phyloP scores from a whole-genome alignment of 306 rosid genomes.

The Cucurbita maxima region DNA sequence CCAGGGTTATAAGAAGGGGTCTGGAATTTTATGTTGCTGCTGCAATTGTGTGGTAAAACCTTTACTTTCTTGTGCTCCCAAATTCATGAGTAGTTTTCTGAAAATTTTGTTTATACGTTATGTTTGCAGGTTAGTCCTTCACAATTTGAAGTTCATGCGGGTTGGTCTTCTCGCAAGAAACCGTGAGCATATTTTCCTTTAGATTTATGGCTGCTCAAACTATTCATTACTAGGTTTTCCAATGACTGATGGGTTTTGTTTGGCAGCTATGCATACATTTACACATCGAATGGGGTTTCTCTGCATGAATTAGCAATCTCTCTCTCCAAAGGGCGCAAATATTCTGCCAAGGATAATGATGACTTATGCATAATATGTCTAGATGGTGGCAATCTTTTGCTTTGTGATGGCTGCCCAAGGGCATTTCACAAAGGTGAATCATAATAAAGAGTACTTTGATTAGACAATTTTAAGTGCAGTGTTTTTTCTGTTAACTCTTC shows the following conservation, averaged over 20 bases:
- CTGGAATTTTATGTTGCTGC: constrained; percentile 83
- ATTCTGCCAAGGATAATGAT: constrained; percentile 73
- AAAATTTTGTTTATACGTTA: constrained; percentile 8
- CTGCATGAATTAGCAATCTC: constrained; percentile 85
- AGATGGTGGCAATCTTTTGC: constrained; percentile 92
- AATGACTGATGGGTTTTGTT: constrained; percentile 15
- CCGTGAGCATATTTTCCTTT: constrained; percentile 54
- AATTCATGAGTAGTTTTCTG: not conserved
- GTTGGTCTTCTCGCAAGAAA: constrained; percentile 89
- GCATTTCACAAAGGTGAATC: constrained; percentile 88
- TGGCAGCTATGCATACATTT: constrained; percentile 89
- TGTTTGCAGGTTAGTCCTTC: constrained; percentile 88
- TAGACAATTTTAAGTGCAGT: not conserved
- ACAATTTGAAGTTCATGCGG: constrained; percentile 94
- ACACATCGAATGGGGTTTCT: constrained; percentile 87
- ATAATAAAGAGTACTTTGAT: not conserved
- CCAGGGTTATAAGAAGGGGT: constrained; percentile 77
- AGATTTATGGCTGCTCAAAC: constrained; percentile 18
- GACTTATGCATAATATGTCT: constrained; percentile 84
- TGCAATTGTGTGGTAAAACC: constrained; percentile 63
- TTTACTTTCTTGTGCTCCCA: constrained; percentile 14
- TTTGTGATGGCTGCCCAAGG: constrained; percentile 97
- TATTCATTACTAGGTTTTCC: constrained; percentile 7
- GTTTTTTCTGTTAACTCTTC: not conserved
- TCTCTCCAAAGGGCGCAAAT: constrained; percentile 73